Percentiles rank a stretch among this genome's conserved stretches.
These are phyloP conservation scores for Phyllosticta citrichinensis DNA, from an alignment of 2,329 filamentous ascomycete species.

Conservation along the genomic window DNA sequence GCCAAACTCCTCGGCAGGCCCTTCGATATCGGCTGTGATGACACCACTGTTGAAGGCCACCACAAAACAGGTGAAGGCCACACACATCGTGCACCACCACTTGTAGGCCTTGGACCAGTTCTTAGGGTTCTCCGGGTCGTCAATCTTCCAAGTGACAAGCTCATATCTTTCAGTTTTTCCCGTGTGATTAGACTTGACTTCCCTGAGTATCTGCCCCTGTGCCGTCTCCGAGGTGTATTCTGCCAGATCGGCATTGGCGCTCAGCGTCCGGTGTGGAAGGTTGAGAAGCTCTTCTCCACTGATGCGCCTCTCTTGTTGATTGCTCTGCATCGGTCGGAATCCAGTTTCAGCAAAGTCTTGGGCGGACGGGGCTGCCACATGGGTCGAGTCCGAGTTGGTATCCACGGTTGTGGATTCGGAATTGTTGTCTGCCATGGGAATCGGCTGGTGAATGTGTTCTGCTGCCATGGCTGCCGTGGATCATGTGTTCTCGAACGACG, in stretches of 20 bases:
- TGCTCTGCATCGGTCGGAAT: slow-evolving; percentile 5
- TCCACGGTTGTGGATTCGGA: neutral
- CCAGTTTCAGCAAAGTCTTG: slow-evolving; percentile 6
- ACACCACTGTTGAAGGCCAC: slow-evolving; percentile 53
- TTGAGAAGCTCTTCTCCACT: slow-evolving; percentile 39
- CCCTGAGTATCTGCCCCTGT: slow-evolving; percentile 50
- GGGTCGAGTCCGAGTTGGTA: neutral
- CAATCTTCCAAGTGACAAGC: slow-evolving; percentile 59
- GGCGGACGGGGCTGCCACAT: neutral
- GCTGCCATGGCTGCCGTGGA: neutral
- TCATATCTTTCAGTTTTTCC: slow-evolving; percentile 44
- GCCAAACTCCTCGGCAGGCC: slow-evolving; percentile 52
- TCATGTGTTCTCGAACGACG: neutral
- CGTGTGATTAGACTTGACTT: slow-evolving; percentile 44
- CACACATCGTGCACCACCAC: slow-evolving; percentile 70
- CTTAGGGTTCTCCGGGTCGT: slow-evolving; percentile 72
- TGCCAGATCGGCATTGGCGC: slow-evolving; percentile 42
- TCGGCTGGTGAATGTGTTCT: neutral
- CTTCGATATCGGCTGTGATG: slow-evolving; percentile 64
- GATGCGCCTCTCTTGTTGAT: neutral
- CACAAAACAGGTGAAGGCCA: slow-evolving; percentile 47
- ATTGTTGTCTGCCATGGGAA: neutral
- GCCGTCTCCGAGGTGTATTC: slow-evolving; percentile 58
- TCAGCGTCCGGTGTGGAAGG: slow-evolving; percentile 57
- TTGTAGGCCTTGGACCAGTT: slow-evolving; percentile 73